A percentile compares a stretch with the other conserved stretches of the same genome.
Evolutionary conservation across 768 basidiomycete species (phyloP).

Genomic region (Mrakia blollopis): DNA sequence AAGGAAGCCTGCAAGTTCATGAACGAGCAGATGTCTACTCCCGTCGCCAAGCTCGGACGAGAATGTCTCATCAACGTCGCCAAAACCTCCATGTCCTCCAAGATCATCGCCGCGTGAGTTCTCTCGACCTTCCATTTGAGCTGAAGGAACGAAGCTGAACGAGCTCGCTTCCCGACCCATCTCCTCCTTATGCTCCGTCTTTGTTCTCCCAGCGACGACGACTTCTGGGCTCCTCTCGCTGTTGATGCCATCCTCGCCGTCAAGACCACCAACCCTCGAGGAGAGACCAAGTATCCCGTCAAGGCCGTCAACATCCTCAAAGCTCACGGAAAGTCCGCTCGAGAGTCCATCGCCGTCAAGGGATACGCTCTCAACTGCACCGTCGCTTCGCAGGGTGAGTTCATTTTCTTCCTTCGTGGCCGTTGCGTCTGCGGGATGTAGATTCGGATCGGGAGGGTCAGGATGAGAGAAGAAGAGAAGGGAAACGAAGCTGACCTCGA

Average conservation of each 20-base stretch:
- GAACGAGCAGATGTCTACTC: conserved; percentile 93
- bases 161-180: background rate
- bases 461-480: too few relatives aligned
- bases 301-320: conserved; percentile 98
- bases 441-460: too few relatives aligned
- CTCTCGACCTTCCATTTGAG: background rate
- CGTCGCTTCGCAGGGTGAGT: conserved; percentile 91
- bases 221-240: conserved; percentile 96
- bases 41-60: conserved; percentile 83
- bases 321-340: conserved; percentile 90
- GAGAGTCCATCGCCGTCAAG: conserved; percentile 89
- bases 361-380: conserved; percentile 99
- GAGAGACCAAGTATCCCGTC: conserved; percentile 97
- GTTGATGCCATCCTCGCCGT: conserved; percentile 99
- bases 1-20: conserved; percentile 96
- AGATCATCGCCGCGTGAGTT: conserved; percentile 91
- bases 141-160: background rate
- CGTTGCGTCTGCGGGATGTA: too few relatives aligned
- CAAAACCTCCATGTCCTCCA: conserved; percentile 98
- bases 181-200: background rate
- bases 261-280: conserved; percentile 84
- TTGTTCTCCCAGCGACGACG: conserved; percentile 72
- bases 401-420: too few relatives aligned
- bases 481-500: too few relatives aligned
- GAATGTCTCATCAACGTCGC: conserved; percentile 93